Conservation (phyloP, 2,329 filamentous ascomycete genomes). For the Hymenoscyphus scutula region DNA sequence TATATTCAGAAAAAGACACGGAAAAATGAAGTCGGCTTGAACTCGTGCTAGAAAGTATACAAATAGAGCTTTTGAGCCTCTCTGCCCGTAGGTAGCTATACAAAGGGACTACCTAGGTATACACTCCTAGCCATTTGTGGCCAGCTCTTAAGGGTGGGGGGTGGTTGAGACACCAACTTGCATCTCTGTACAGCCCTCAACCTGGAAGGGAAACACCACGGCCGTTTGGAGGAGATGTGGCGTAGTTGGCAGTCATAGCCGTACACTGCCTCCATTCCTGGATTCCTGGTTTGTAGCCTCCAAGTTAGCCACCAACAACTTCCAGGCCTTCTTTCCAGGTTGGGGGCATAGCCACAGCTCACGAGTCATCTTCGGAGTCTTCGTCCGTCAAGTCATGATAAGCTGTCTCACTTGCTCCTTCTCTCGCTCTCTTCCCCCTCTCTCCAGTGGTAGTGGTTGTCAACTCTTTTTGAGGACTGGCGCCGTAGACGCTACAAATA, state of each 20-base stretch:
- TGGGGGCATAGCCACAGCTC: not conserved
- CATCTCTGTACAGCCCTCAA: not conserved
- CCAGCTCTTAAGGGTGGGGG: not conserved
- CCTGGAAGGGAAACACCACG: not conserved
- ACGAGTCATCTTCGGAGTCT: slow-evolving; percentile 1
- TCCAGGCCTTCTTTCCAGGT: not conserved
- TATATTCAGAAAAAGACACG: too few relatives aligned
- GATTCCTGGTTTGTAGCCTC: not conserved
- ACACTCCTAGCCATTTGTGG: not conserved
- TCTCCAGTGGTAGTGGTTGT: too few relatives aligned
- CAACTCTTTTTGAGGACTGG: not conserved
- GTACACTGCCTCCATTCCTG: slow-evolving; percentile 2
- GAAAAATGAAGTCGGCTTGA: too few relatives aligned
- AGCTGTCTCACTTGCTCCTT: slow-evolving; percentile 6
- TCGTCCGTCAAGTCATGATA: not conserved
- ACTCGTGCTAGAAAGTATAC: not conserved
- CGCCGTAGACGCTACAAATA: not conserved
- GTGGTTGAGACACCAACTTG: not conserved
- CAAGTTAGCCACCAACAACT: not conserved
- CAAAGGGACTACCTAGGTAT: not conserved
- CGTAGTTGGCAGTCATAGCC: not conserved
- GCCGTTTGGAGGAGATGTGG: not conserved
- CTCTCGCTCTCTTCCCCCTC: not conserved
- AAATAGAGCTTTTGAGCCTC: not conserved
- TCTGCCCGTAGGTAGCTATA: not conserved